phyloP scores from a whole-genome alignment of 768 basidiomycete genomes.

The Auriscalpium orientale region DNA sequence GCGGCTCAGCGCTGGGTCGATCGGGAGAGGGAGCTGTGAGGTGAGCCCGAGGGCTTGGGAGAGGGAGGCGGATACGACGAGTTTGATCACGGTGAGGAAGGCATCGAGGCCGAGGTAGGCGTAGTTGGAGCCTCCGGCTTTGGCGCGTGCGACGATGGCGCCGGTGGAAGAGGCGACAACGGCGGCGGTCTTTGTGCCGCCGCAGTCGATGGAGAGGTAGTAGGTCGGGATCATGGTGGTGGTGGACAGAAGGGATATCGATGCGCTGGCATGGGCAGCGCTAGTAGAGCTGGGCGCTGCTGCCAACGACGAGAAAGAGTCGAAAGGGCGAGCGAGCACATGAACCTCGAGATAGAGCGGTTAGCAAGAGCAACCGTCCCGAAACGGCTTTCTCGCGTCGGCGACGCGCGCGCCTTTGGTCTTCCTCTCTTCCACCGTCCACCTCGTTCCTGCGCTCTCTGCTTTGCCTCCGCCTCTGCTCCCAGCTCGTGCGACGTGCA shows the following conservation, averaged over 20 bases:
- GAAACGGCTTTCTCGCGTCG: no score
- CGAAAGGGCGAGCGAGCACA: no score
- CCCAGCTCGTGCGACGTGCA: no score
- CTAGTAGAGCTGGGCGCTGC: no score
- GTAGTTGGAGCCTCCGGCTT: slow-evolving; percentile 79
- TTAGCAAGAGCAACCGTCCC: no score
- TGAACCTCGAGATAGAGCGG: no score
- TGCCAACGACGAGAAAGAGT: no score
- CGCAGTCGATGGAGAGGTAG: slow-evolving; percentile 81
- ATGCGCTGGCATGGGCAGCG: no score
- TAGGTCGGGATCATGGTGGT: slow-evolving; percentile 18
- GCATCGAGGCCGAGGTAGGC: slow-evolving; percentile 62
- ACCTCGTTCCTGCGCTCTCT: no score
- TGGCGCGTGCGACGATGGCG: slow-evolving; percentile 55
- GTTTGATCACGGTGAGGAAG: slow-evolving; percentile 47
- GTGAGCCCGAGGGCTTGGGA: not conserved
- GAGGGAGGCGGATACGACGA: slow-evolving; percentile 50
- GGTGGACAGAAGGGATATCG: not conserved
- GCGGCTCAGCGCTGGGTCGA: not conserved
- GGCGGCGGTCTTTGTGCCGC: slow-evolving; percentile 82
- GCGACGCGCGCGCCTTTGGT: no score
- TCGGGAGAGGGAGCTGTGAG: slow-evolving; percentile 3
- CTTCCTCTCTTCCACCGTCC: no score
- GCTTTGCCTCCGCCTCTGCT: no score
- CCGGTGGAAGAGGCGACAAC: slow-evolving; percentile 56